phyloP scores from a whole-genome alignment of 345 rosid species.

The Populus nigra region DNA sequence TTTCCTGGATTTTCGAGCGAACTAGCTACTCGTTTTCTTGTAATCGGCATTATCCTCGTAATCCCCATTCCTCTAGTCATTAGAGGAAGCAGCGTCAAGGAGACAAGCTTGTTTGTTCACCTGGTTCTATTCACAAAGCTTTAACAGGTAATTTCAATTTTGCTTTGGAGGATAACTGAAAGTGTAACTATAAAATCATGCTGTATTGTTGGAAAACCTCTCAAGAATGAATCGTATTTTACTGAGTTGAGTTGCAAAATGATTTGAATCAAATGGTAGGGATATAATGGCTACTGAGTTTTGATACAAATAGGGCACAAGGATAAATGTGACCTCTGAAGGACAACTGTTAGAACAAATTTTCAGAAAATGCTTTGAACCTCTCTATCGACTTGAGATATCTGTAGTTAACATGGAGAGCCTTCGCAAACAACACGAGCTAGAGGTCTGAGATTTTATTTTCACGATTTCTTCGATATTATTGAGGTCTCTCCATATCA shows the following conservation, averaged over 20 bases:
- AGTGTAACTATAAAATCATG: not conserved
- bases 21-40: slow-evolving; percentile 18
- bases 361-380: not conserved
- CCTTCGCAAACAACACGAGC: too few species aligned
- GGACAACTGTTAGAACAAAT: not conserved
- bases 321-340: not conserved
- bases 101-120: not conserved
- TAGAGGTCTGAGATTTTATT: too few species aligned
- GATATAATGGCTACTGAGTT: not conserved
- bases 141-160: slow-evolving; percentile 2
- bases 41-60: not conserved
- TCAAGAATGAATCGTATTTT: not conserved
- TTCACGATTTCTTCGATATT: too few species aligned
- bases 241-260: not conserved
- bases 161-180: slow-evolving; percentile 1
- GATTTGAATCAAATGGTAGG: not conserved
- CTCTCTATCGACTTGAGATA: too few species aligned
- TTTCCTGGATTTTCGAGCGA: slow-evolving; percentile 73
- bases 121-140: not conserved
- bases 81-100: not conserved
- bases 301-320: not conserved
- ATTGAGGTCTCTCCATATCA: too few species aligned
- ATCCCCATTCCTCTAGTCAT: not conserved
- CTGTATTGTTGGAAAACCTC: not conserved
- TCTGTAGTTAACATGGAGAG: too few species aligned